Percentiles rank a stretch among this genome's conserved stretches.
phyloP scores from a whole-genome alignment of 2,329 filamentous ascomycete species.

The Colletotrichum filicis region DNA sequence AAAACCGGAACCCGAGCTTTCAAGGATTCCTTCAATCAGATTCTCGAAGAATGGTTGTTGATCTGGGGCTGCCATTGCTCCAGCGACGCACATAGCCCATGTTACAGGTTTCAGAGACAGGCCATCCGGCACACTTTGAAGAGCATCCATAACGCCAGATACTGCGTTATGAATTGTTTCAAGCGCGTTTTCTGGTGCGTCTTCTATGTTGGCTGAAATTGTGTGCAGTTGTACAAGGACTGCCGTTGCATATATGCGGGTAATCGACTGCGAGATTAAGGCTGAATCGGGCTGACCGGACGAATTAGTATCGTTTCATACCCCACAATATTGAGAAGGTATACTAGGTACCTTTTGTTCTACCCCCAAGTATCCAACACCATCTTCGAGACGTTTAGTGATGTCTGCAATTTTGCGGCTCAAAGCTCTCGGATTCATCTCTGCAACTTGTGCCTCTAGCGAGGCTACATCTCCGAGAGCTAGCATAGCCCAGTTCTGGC shows the following conservation, averaged over 20 bases:
- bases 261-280: slow-evolving; percentile 12
- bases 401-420: background rate
- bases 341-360: background rate
- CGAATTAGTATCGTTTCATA: background rate
- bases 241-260: slow-evolving; percentile 22
- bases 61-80: slow-evolving; percentile 10
- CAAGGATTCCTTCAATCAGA: slow-evolving; percentile 11
- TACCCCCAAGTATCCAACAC: background rate
- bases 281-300: background rate
- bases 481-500: slow-evolving; percentile 32
- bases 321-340: background rate
- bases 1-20: slow-evolving; percentile 5
- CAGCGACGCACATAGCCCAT: slow-evolving; percentile 24
- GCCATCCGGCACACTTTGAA: background rate
- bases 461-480: slow-evolving; percentile 26
- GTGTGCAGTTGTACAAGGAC: slow-evolving; percentile 7
- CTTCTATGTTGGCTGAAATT: background rate
- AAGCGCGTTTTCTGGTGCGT: background rate
- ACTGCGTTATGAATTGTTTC: slow-evolving; percentile 1
- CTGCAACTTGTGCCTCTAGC: slow-evolving; percentile 1
- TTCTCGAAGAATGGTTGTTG: slow-evolving; percentile 22
- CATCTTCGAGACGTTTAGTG: background rate
- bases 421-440: background rate
- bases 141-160: slow-evolving; percentile 1
- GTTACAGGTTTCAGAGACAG: slow-evolving; percentile 15